Conservation (phyloP, 768 basidiomycete species). For the Russula earlei region DNA sequence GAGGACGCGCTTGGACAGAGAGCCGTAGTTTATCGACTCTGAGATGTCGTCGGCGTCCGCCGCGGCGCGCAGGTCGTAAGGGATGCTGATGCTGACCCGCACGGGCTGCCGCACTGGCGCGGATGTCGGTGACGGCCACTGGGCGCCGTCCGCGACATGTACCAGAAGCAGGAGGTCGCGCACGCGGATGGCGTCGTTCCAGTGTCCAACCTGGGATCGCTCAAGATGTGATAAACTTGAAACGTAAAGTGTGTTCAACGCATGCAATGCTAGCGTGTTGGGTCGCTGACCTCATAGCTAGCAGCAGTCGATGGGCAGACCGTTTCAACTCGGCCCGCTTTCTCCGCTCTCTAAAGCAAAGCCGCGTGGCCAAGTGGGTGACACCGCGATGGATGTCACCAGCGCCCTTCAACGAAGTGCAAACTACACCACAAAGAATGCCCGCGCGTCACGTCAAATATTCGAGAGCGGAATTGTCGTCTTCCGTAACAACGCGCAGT, state of each 20-base stretch:
- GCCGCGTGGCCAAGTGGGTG: neutral
- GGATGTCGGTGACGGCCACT: constrained; percentile 33
- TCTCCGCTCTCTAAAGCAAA: neutral
- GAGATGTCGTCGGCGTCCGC: constrained; percentile 45
- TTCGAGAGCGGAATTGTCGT: constrained; percentile 27
- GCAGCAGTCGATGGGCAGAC: neutral
- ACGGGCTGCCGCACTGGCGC: constrained; percentile 41
- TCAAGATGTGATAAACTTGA: neutral
- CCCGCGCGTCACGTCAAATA: constrained; percentile 28
- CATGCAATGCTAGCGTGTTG: neutral
- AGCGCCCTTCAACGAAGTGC: constrained; percentile 29
- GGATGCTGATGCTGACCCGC: constrained; percentile 40
- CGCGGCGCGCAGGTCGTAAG: constrained; percentile 39
- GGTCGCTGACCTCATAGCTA: constrained; percentile 1
- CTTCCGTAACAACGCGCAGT: constrained; percentile 24
- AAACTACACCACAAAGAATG: constrained; percentile 26
- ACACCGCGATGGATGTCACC: constrained; percentile 25
- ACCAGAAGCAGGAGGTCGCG: constrained; percentile 39
- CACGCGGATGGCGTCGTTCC: constrained; percentile 35
- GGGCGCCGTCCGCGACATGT: constrained; percentile 33
- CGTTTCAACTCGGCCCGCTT: neutral
- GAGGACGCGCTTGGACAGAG: constrained; percentile 31
- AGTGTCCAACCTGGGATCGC: neutral
- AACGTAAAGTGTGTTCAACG: neutral
- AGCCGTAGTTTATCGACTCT: constrained; percentile 58